Evolutionary conservation across 2,329 filamentous ascomycete species (phyloP).

Genomic region (Graphilbum fragrans): DNA sequence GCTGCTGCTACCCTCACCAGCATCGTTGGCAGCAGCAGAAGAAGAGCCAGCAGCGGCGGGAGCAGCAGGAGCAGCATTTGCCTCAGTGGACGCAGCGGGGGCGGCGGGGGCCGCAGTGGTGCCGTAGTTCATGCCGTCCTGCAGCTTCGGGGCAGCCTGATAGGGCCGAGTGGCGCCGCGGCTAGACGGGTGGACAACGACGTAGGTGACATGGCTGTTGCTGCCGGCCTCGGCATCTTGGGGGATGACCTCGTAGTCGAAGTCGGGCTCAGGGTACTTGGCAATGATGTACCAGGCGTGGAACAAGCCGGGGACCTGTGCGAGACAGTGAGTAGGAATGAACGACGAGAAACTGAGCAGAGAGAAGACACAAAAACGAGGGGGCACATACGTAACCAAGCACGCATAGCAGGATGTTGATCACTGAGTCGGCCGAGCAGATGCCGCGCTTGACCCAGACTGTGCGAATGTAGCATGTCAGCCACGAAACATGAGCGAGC

Average conservation of each 20-base stretch:
- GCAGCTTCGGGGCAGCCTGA: constrained; percentile 16
- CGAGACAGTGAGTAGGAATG: background rate
- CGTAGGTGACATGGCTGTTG: constrained; percentile 57
- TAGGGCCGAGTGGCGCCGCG: background rate
- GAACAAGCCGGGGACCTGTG: constrained; percentile 69
- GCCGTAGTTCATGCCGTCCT: constrained; percentile 33
- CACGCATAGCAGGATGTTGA: constrained; percentile 84
- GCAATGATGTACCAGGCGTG: constrained; percentile 98
- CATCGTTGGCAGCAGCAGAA: constrained; percentile 16
- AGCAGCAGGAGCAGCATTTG: constrained; percentile 10
- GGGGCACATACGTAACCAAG: constrained; percentile 47
- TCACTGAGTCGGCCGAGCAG: constrained; percentile 83
- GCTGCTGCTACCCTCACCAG: constrained; percentile 31
- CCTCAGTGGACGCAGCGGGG: constrained; percentile 12
- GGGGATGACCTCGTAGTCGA: constrained; percentile 54
- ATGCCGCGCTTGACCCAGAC: constrained; percentile 96
- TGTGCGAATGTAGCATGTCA: constrained; percentile 20
- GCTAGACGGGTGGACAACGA: constrained; percentile 47
- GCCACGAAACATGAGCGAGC: background rate
- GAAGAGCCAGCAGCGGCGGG: constrained; percentile 9
- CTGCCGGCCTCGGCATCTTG: constrained; percentile 36
- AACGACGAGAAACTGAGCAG: background rate
- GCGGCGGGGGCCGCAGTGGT: constrained; percentile 18
- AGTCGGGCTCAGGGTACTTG: constrained; percentile 65
- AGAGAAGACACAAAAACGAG: background rate